Conservation (phyloP, 371 early-diverging fungal genomes). For the Syncephalis plumigaleata region DNA sequence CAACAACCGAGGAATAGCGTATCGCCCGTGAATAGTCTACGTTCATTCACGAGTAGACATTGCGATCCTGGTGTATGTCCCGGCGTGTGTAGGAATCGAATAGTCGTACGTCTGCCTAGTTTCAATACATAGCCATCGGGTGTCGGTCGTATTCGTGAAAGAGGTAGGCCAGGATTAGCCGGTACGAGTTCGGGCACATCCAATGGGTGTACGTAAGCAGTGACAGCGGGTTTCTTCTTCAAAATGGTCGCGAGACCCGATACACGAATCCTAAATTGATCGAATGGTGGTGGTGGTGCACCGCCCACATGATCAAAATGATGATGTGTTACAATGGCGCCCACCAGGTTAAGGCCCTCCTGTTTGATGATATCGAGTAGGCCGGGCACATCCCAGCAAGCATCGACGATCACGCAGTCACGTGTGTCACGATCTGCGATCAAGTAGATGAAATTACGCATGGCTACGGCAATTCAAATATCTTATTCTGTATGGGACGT, state of each 20-base stretch:
- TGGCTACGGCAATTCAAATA: slow-evolving; percentile 57
- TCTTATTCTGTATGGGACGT: slow-evolving; percentile 49
- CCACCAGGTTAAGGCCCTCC: slow-evolving; percentile 44
- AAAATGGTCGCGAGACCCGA: slow-evolving; percentile 53
- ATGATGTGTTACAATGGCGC: slow-evolving; percentile 55
- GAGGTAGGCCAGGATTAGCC: slow-evolving; percentile 43
- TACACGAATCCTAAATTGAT: slow-evolving; percentile 57
- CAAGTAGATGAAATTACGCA: slow-evolving; percentile 71
- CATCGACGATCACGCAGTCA: slow-evolving; percentile 65
- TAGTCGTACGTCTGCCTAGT: slow-evolving; percentile 24
- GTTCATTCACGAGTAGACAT: slow-evolving; percentile 51
- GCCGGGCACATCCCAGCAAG: slow-evolving; percentile 83
- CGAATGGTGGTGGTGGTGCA: slow-evolving; percentile 65
- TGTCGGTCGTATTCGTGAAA: slow-evolving; percentile 37
- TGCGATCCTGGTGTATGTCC: slow-evolving; percentile 84
- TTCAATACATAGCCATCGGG: slow-evolving; percentile 31
- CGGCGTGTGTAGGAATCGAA: slow-evolving; percentile 68
- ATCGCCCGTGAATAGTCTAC: slow-evolving; percentile 71
- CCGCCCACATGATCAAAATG: slow-evolving; percentile 73
- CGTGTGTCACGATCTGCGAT: slow-evolving; percentile 41
- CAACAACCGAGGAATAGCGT: slow-evolving; percentile 61
- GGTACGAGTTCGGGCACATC: slow-evolving; percentile 53
- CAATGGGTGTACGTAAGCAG: slow-evolving; percentile 49
- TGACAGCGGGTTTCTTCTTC: slow-evolving; percentile 42
- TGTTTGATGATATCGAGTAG: slow-evolving; percentile 37